These are phyloP conservation scores for Dictyostelium capitatum DNA, from an alignment of 78 protist species.

Conservation along the genomic window DNA sequence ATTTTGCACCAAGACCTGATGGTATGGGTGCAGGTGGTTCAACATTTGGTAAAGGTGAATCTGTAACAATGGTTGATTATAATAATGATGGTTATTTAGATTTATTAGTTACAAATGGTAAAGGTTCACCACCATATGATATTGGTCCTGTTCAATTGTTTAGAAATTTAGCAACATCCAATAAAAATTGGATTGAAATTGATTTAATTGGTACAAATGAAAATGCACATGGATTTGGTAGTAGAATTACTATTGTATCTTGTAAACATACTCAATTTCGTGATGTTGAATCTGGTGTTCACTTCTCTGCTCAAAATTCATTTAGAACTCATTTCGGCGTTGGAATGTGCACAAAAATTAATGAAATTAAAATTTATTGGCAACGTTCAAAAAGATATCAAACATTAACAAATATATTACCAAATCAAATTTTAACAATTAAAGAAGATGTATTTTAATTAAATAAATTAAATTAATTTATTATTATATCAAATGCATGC, in stretches of 20 bases:
- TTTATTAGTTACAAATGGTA: slow-evolving; percentile 62
- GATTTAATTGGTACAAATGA: slow-evolving; percentile 47
- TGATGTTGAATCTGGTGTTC: slow-evolving; percentile 74
- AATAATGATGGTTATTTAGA: slow-evolving; percentile 57
- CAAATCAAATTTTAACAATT: slow-evolving; percentile 56
- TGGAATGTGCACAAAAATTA: not conserved
- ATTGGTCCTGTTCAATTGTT: slow-evolving; percentile 67
- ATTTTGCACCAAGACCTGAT: slow-evolving; percentile 7
- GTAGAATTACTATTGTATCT: slow-evolving; percentile 24
- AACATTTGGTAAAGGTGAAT: slow-evolving; percentile 69
- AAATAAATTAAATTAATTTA: not conserved
- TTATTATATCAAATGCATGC: too few species aligned
- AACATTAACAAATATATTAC: slow-evolving; percentile 1
- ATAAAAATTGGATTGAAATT: slow-evolving; percentile 52
- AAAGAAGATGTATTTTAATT: slow-evolving; percentile 18
- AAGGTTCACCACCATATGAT: slow-evolving; percentile 69
- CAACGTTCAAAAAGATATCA: slow-evolving; percentile 49
- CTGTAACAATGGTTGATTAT: slow-evolving; percentile 46
- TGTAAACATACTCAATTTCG: slow-evolving; percentile 38
- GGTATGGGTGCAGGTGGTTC: slow-evolving; percentile 70
- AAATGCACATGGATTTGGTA: slow-evolving; percentile 75
- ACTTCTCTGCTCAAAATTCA: slow-evolving; percentile 64
- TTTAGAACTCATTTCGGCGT: slow-evolving; percentile 69
- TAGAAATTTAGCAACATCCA: not conserved
- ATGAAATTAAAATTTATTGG: slow-evolving; percentile 61